phyloP scores from a whole-genome alignment of 2,329 filamentous ascomycete species.

The Tolypocladium nubicola region DNA sequence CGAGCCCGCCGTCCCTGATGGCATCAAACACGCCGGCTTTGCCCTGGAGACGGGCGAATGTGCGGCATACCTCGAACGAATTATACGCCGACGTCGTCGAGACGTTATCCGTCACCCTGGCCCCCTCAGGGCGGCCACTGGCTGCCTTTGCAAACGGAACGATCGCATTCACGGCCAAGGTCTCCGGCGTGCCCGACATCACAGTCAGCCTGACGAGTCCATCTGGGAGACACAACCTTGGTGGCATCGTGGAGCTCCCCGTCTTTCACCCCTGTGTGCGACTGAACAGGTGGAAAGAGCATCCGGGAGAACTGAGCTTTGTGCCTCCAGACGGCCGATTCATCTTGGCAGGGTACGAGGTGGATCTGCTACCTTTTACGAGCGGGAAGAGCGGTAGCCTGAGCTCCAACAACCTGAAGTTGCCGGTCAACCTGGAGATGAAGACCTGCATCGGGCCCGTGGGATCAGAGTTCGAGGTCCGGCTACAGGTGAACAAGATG shows the following conservation, averaged over 20 bases:
- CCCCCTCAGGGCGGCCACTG: conserved; percentile 79
- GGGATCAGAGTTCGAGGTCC: conserved; percentile 82
- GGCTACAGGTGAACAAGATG: conserved; percentile 59
- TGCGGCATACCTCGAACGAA: conserved; percentile 93
- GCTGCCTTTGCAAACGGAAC: conserved; percentile 84
- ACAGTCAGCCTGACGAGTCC: conserved; percentile 68
- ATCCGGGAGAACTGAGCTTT: conserved; percentile 87
- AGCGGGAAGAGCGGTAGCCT: conserved; percentile 44
- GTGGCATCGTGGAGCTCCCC: conserved; percentile 68
- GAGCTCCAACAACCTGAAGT: conserved; percentile 55
- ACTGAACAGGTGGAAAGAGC: conserved; percentile 79
- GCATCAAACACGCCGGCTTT: conserved; percentile 44
- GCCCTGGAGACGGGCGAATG: conserved; percentile 85
- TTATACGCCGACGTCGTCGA: conserved; percentile 95
- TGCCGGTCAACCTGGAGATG: conserved; percentile 75
- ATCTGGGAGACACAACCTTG: conserved; percentile 68
- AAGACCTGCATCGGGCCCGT: conserved; percentile 64
- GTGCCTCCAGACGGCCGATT: conserved; percentile 92
- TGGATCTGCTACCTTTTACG: conserved; percentile 71
- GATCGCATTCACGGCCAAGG: conserved; percentile 89
- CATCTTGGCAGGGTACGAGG: conserved; percentile 87
- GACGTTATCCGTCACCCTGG: conserved; percentile 75
- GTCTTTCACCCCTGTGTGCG: conserved; percentile 96
- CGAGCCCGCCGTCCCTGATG: conserved; percentile 28
- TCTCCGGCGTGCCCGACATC: conserved; percentile 91